Conservation (phyloP, 257 asterid genomes). For the Solanum pinnatisectum region DNA sequence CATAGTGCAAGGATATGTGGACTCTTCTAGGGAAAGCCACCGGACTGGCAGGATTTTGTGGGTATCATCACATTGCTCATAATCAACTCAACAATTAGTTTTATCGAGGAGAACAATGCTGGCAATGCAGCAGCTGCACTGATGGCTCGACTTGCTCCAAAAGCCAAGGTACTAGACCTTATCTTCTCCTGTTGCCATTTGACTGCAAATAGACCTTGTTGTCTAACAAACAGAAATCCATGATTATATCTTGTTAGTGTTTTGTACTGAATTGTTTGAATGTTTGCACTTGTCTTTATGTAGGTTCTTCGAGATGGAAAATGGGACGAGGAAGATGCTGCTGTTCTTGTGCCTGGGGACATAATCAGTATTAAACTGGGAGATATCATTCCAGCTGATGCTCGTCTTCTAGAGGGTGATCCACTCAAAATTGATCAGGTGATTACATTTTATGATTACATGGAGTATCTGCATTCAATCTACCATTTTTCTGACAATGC, state of each 20-base stretch:
- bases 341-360: slow-evolving; percentile 87
- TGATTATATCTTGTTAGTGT: neutral
- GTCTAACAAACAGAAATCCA: neutral
- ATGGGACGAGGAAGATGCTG: slow-evolving; percentile 88
- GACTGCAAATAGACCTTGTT: neutral
- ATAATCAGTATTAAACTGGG: slow-evolving; percentile 83
- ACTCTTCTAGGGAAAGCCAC: slow-evolving; percentile 79
- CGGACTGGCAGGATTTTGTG: slow-evolving; percentile 99
- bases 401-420: slow-evolving; percentile 96
- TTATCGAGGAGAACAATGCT: slow-evolving; percentile 96
- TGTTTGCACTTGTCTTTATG: slow-evolving; percentile 2
- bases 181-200: neutral
- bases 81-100: slow-evolving; percentile 91
- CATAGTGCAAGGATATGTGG: neutral
- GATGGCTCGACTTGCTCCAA: slow-evolving; percentile 98
- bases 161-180: slow-evolving; percentile 53
- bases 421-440: slow-evolving; percentile 97
- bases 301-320: slow-evolving; percentile 92
- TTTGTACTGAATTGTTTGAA: neutral
- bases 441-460: slow-evolving; percentile 2
- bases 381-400: slow-evolving; percentile 91
- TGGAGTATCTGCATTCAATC: neutral
- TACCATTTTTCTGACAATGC: neutral
- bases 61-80: slow-evolving; percentile 85
- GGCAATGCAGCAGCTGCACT: slow-evolving; percentile 99